Base-by-base conservation (phyloP, 1,284 basidiomycete species). In the Ceratobasidium sp. region DNA sequence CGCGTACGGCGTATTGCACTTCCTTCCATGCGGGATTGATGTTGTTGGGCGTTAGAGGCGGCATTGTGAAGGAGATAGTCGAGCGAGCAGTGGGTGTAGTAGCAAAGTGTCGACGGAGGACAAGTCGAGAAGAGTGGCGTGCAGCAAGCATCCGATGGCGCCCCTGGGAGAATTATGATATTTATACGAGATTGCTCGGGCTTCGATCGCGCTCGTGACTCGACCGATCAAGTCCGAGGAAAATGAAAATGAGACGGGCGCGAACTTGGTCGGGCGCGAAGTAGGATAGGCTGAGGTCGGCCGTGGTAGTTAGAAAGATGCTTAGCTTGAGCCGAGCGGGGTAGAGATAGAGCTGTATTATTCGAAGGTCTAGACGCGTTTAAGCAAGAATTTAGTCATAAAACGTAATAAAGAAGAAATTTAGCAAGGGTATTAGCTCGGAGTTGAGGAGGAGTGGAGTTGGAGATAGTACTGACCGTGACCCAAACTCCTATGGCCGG, bases 1-100 rank as follows among this genome's bases (percentile, higher is more conserved):
- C 97, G 77, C 97, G 94, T 39, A 99, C 98, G 77, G 97, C 97
- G 83, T 99, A 99, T 84, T 98, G 90, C 77, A 98, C 97, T 67
- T 94, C 91, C 81, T 91, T 88, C 74, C 98, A 89, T 77, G 92
- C 88, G 1, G 94, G 95, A 86, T 99, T 99, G 85, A 95, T 88
- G 56, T 88, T 86, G 78, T 90, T 86, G 78, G 87, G 79, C 54
- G 90, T 88, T 80, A 94, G 88, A 39, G 86, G 85, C 78, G 86
- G 88, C 91, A 93, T 88, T 26, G 58, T 79, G 69, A 58, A 75
- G 20, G 69, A 60, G 20, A 68, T 63, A 31, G 61, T 42, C 26
- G 65, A 53, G 56, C 20, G 65, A 51, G 67, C 54, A n/a, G 31
- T 33, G 26, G 39, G 56, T 26, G 63, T 76, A 49, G 64, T 47